Evolutionary conservation across 1,139 yeast species (phyloP), one percentile per base, ranked within the genome.

Genomic region (Debaryomyces nepalensis): DNA sequence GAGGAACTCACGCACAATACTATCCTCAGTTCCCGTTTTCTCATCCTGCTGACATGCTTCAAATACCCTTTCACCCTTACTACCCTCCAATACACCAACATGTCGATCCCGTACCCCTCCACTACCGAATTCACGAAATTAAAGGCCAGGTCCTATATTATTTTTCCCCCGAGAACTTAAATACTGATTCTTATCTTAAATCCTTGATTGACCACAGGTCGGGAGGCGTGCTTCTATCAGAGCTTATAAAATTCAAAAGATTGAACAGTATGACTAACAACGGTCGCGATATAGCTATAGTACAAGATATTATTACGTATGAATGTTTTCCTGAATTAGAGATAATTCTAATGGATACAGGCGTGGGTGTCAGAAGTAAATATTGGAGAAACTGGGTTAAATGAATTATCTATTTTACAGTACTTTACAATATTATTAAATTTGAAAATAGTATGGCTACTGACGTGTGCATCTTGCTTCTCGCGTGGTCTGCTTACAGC

Each of bases 401-500:
- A 24, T 23, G 18, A 24, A 14, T 12, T 16, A 29, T 2, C 19
- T 26, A 26, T 26, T 11, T 30, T 30, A 24, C 29, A 33, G 5
- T 33, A 15, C n/a, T 34, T 22, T 14, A 26, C 29, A 24, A 16
- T 33, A 24, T 11, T n/a, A n/a, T n/a, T 18, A 24, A 15, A 14
- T n/a, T 21, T 12, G 11, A 15, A 16, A 20, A 14, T 12, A 19
- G 16, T 15, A 11, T n/a, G 15, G 14, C 12, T 9, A 15, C 12
- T 5, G 6, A 3, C 18, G 6, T 14, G 29, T 33, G n/a, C 37
- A 34, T 19, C 29, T 15, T 14, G 23, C 16, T 4, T 23, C 16
- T 24, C 26, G 27, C 24, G 30, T 34, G 6, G 40, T 41, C 39
- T 64, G 62, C 40, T 66, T 64, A 44, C 82, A 77, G 49, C 82